These are phyloP conservation scores for Coix lacrymajobi DNA, from an alignment of 176 grass and related monocot genomes.

Conservation along the genomic window DNA sequence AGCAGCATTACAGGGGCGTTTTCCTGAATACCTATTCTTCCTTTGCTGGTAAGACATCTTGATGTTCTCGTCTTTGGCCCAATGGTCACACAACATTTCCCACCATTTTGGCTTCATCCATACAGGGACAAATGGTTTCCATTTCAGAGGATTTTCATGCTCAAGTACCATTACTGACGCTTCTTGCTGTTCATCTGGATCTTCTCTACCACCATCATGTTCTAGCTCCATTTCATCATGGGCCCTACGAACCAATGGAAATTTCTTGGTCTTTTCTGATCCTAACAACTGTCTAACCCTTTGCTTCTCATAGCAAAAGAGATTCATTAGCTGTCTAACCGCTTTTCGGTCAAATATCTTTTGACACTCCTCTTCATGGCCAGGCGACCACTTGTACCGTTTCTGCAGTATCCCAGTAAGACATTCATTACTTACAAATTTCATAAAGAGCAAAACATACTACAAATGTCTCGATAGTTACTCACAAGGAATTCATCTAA, in stretches of 20 bases:
- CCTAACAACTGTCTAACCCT: constrained; percentile 24
- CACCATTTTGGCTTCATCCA: constrained; percentile 43
- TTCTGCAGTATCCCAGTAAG: constrained; percentile 26
- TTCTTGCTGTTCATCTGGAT: constrained; percentile 12
- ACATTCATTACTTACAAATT: constrained; percentile 8
- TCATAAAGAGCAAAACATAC: constrained; percentile 10
- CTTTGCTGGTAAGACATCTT: constrained; percentile 44
- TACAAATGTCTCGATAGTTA: constrained; percentile 11
- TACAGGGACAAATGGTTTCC: constrained; percentile 44
- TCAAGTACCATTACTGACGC: neutral
- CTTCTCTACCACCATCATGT: constrained; percentile 15
- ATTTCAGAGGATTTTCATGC: constrained; percentile 29
- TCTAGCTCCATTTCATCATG: constrained; percentile 8
- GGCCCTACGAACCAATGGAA: neutral
- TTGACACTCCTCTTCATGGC: constrained; percentile 32
- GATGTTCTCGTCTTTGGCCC: constrained; percentile 41
- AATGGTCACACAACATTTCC: constrained; percentile 51
- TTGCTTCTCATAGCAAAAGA: constrained; percentile 46
- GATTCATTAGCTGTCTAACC: constrained; percentile 28
- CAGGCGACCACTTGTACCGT: constrained; percentile 46
- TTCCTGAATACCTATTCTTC: constrained; percentile 46
- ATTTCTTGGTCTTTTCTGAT: constrained; percentile 8
- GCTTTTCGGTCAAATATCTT: constrained; percentile 51
- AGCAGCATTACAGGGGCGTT: neutral
- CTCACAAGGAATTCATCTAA: constrained; percentile 53